Evolutionary conservation across 208 protist species (phyloP).

Genomic region (Wallacemonas collosoma): DNA sequence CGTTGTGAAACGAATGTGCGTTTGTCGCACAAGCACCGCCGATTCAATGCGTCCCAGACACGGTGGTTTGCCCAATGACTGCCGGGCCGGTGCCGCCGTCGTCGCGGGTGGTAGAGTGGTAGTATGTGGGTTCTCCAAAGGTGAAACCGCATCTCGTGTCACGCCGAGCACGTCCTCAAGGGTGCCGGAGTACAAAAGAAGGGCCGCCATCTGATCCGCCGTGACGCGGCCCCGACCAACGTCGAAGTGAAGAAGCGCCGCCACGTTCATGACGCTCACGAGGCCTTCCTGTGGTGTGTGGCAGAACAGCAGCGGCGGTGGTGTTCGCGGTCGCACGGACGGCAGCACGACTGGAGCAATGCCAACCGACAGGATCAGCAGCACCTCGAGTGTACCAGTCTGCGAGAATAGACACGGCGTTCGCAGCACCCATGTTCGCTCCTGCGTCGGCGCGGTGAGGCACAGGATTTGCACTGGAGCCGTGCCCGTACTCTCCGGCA

Average conservation of each 20-base stretch:
- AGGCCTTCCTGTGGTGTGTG: conserved; percentile 56
- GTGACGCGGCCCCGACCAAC: background rate
- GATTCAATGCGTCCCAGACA: no score
- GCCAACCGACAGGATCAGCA: conserved; percentile 52
- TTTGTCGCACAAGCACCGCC: background rate
- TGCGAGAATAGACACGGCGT: conserved; percentile 54
- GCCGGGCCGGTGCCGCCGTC: no score
- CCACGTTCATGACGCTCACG: conserved; percentile 59
- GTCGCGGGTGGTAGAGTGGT: no score
- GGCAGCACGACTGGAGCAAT: conserved; percentile 62
- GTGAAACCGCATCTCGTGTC: no score
- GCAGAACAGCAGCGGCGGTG: conserved; percentile 69
- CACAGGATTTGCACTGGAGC: conserved; percentile 46
- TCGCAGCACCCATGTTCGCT: conserved; percentile 41
- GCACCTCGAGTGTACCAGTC: conserved; percentile 37
- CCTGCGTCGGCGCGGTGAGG: conserved; percentile 49
- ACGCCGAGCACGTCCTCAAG: background rate
- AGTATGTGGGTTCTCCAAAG: no score
- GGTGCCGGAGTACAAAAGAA: background rate
- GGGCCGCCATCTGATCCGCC: background rate
- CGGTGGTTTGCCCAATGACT: no score
- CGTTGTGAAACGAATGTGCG: background rate
- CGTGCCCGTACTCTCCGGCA: conserved; percentile 34
- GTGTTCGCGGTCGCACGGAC: conserved; percentile 40
- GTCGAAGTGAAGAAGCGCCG: conserved; percentile 25